Base-by-base conservation (phyloP, 306 rosid genomes). In the Oxytropis ochrocephala region DNA sequence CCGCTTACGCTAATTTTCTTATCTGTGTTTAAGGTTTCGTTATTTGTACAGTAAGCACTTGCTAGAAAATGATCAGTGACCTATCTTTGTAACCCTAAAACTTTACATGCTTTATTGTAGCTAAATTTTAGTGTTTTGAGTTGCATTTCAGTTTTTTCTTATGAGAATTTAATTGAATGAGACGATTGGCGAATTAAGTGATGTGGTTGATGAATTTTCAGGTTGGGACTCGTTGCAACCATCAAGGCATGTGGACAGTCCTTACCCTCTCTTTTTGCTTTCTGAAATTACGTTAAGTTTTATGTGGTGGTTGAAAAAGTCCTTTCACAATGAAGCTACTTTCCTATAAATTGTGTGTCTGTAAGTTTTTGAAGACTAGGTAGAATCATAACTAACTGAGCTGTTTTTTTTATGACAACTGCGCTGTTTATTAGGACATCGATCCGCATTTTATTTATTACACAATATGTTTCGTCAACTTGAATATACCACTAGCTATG, bases 201-300 rank as follows among this genome's bases (percentile, higher is more conserved):
- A 88, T 79, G 62, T 11, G 18, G 47, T 75, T 67, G 69, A 58
- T 82, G 41, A 24, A 53, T 69, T 90, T 86, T 78, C 91, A 94
- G 99, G 92, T 88, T 94, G 89, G 97, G 92, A 59, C 96, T 94
- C 47, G 97, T 88, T 75, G 94, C 96, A 41, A 88, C 97, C 75
- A 93, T 90, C 67, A 93, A 93, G 98, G 97, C 90, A 90, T 38
- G 81, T 18, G 53, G 36, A 27, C 36, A 9, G 32, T 32, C 13
- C 12, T 21, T 36, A 7, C 17, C 36, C 38, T 18, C 5, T 9
- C 11, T 53, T 18, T n/a, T 32, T 51, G 4, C 6, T n/a, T 16
- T 5, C n/a, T 7, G 7, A 56, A 50, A 50, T 39, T 63, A 38
- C 57, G 55, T 18, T 5, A 24, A 46, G 35, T 65, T 65, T 44